Base-by-base conservation (phyloP, 176 grass and related monocot species). In the Oryza nivara region DNA sequence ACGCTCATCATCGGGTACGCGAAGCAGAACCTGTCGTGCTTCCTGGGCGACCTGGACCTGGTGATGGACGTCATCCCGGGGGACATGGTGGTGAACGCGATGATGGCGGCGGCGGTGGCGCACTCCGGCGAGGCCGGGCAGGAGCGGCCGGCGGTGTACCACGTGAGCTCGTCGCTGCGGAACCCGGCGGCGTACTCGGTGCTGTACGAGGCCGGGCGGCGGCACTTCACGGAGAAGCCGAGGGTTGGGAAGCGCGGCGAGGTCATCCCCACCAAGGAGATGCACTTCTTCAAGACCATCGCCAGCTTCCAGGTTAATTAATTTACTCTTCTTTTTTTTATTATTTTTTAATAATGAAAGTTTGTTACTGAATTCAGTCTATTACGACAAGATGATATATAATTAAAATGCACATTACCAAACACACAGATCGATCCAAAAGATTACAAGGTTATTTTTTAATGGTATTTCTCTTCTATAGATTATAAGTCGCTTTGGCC, bases 21-120 rank as follows among this genome's bases (percentile, higher is more conserved):
- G 16, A 88, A 89, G 82, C 91, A 90, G 75, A 96, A 93, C 35
- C 66, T 96, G 8, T 88, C 94, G 9, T 96, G 94, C 86, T 93
- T 91, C 81, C 72, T 96, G 23, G 87, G 14, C 40, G 84, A 96
- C 83, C 87, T 92, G 40, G n/a, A 80, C 8, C 10, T 87, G 4
- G 82, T 80, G n/a, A 77, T 93, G 89, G 91, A 96, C 43, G 84
- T 93, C 52, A 91, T 97, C 69, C 95, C 95, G 10, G 95, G 90
- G 7, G 92, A 97, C 78, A 92, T 97, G 95, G 95, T 94, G 60
- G 95, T 76, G 51, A 97, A 97, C 68, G 90, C 95, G 17, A 97
- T 93, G 90, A 88, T 94, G 60, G 84, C 75, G 12, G 82, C 95
- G 1, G 79, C 89, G 74, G 90, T 73, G 48, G 88, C 76, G 45